Evolutionary conservation across 2,329 filamentous ascomycete genomes (phyloP).

Genomic region (Pyrenochaeta sp.): DNA sequence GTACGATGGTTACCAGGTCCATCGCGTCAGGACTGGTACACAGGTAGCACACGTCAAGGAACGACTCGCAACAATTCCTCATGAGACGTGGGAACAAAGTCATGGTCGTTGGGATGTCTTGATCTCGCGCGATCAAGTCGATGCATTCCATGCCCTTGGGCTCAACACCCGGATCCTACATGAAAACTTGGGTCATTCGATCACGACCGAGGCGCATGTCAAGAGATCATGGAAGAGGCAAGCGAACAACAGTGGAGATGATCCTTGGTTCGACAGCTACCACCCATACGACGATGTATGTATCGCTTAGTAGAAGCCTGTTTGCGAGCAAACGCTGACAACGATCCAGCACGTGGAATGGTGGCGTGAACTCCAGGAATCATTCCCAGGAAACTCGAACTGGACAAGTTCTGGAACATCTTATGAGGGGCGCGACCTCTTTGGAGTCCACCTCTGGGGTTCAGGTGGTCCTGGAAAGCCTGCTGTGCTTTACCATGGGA

Average conservation of each 20-base stretch:
- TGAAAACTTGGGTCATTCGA: conserved; percentile 55
- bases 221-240: conserved; percentile 53
- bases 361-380: conserved; percentile 34
- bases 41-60: conserved; percentile 44
- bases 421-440: conserved; percentile 41
- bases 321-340: neutral
- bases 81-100: conserved; percentile 50
- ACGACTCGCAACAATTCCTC: conserved; percentile 46
- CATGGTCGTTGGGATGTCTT: conserved; percentile 52
- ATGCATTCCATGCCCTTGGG: conserved; percentile 50
- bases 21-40: conserved; percentile 48
- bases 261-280: conserved; percentile 43
- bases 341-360: conserved; percentile 17
- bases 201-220: conserved; percentile 48
- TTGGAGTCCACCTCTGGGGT: conserved; percentile 44
- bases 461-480: conserved; percentile 41
- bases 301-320: neutral
- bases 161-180: conserved; percentile 52
- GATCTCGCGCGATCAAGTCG: conserved; percentile 51
- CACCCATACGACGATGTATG: conserved; percentile 40
- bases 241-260: conserved; percentile 15
- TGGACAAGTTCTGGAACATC: conserved; percentile 40
- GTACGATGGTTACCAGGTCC: conserved; percentile 54
- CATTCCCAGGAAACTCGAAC: conserved; percentile 38
- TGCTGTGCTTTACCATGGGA: conserved; percentile 42